Evolutionary conservation across 2,329 filamentous ascomycete species (phyloP).

Genomic region (Botrytis sinoallii): DNA sequence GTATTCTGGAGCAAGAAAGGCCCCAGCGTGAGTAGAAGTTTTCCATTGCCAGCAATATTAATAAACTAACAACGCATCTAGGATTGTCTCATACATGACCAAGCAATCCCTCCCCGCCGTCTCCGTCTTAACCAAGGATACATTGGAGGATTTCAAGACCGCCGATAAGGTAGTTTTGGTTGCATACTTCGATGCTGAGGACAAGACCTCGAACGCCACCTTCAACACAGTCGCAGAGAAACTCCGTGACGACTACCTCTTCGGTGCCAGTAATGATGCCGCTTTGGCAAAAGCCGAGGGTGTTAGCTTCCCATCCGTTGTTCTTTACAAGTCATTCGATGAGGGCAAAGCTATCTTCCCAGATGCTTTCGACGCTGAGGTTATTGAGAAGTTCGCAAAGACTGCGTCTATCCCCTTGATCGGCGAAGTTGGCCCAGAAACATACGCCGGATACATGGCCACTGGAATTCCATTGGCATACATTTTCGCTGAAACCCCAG

Average conservation of each 20-base stretch:
- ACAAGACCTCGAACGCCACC: conserved; percentile 83
- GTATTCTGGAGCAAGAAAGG: conserved; percentile 88
- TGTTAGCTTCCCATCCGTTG: conserved; percentile 79
- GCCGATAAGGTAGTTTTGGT: conserved; percentile 95
- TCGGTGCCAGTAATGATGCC: conserved; percentile 82
- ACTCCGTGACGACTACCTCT: conserved; percentile 87
- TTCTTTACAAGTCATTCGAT: conserved; percentile 97
- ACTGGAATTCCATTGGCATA: conserved; percentile 91
- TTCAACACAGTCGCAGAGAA: conserved; percentile 68
- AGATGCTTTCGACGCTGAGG: conserved; percentile 76
- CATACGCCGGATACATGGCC: conserved; percentile 92
- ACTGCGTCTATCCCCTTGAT: conserved; percentile 83
- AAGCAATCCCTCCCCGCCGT: conserved; percentile 96
- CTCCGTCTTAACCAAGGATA: conserved; percentile 75
- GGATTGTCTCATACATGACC: conserved; percentile 84
- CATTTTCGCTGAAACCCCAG: conserved; percentile 89
- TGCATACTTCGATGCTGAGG: conserved; percentile 76
- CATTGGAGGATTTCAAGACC: conserved; percentile 93
- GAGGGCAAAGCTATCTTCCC: conserved; percentile 87
- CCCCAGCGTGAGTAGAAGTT: conserved; percentile 57
- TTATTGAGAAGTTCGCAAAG: conserved; percentile 80
- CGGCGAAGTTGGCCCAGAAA: conserved; percentile 95
- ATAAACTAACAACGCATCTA: conserved; percentile 33
- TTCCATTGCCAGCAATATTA: neutral
- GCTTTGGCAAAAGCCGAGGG: conserved; percentile 85